phyloP scores from a whole-genome alignment of 495 filamentous ascomycete species.

The Hypoxylon fuscum region DNA sequence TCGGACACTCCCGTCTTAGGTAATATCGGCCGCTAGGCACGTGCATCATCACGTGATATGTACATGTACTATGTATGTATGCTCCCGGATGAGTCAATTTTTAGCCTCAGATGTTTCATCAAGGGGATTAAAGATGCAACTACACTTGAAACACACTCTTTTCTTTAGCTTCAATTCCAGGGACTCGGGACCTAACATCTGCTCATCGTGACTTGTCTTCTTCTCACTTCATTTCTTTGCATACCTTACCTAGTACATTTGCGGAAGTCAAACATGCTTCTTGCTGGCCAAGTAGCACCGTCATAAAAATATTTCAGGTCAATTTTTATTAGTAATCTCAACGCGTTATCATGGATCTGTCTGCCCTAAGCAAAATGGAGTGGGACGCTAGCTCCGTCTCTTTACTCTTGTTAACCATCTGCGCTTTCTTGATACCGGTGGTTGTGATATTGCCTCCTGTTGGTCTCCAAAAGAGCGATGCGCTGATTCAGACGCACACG shows the following conservation, averaged over 20 bases:
- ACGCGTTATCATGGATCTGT: constrained; percentile 25
- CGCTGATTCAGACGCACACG: constrained; percentile 55
- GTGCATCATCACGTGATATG: constrained; percentile 23
- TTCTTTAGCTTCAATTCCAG: constrained; percentile 7
- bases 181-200: not conserved
- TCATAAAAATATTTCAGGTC: constrained; percentile 11
- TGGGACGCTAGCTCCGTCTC: constrained; percentile 47
- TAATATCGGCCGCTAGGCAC: not conserved
- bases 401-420: constrained; percentile 56
- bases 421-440: constrained; percentile 58
- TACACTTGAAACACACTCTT: constrained; percentile 12
- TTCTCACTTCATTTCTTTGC: constrained; percentile 5
- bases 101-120: constrained; percentile 32
- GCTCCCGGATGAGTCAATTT: constrained; percentile 20
- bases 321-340: constrained; percentile 20
- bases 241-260: constrained; percentile 2
- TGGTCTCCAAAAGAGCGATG: constrained; percentile 56
- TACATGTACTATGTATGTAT: too few relatives aligned
- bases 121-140: constrained; percentile 24
- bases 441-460: constrained; percentile 57
- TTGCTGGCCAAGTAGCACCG: constrained; percentile 37
- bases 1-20: not conserved
- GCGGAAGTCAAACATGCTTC: constrained; percentile 17
- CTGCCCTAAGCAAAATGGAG: constrained; percentile 22
- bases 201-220: constrained; percentile 4